Evolutionary conservation across 345 rosid species (phyloP).

Genomic region (Gossypium anomalum): DNA sequence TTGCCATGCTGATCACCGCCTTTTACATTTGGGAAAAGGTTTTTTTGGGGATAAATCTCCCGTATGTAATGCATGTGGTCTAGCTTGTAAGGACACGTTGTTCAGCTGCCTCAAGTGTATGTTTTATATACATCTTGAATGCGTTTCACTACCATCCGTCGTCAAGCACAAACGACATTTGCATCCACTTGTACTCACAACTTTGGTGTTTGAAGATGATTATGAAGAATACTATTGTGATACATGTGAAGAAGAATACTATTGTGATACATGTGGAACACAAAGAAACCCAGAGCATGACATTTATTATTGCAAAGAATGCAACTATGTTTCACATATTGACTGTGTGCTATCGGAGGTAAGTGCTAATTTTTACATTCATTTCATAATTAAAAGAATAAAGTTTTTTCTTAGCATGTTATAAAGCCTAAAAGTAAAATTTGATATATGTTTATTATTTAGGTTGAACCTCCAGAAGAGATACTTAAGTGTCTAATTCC

Average conservation of each 20-base stretch:
- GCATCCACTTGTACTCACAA: background rate
- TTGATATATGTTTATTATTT: too few species aligned
- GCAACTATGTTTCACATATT: background rate
- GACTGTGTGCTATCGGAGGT: background rate
- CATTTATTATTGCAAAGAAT: background rate
- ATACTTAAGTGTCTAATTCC: too few species aligned
- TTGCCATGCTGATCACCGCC: background rate
- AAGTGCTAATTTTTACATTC: background rate
- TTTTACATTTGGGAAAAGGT: constrained; percentile 1
- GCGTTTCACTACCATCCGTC: background rate
- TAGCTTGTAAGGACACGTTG: background rate
- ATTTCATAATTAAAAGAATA: too few species aligned
- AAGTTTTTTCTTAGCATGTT: too few species aligned
- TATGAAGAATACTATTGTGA: background rate
- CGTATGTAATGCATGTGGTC: background rate
- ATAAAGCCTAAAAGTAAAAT: too few species aligned
- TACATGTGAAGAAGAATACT: background rate
- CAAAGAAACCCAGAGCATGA: background rate
- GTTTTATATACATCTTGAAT: background rate
- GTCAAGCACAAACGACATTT: background rate
- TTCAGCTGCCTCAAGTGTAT: background rate
- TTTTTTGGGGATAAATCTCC: background rate
- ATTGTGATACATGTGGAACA: background rate
- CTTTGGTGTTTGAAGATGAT: background rate
- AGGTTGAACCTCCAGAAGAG: too few species aligned